These are phyloP conservation scores for Curvularia sp. DNA, from an alignment of 2,329 filamentous ascomycete genomes.

Conservation along the genomic window DNA sequence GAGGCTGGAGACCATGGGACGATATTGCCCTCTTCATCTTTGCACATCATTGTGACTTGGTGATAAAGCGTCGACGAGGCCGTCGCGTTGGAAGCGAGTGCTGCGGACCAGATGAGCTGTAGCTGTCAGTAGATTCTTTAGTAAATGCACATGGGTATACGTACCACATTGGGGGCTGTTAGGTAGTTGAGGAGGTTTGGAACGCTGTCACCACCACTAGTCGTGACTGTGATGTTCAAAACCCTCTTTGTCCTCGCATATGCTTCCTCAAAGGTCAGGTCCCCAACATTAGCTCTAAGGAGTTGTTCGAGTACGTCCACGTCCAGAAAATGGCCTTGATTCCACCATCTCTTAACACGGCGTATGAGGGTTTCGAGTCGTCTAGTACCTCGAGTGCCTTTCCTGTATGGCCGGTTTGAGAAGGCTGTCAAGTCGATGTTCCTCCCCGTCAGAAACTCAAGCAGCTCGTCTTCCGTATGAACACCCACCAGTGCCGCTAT, in stretches of 20 bases:
- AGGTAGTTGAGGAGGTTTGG: constrained; percentile 90
- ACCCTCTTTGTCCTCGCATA: constrained; percentile 84
- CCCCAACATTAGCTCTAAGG: constrained; percentile 82
- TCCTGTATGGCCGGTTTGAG: constrained; percentile 50
- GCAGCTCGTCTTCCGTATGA: constrained; percentile 84
- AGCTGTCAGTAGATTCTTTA: constrained; percentile 18
- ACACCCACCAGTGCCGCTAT: constrained; percentile 88
- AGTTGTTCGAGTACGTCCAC: constrained; percentile 82
- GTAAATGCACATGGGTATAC: constrained; percentile 47
- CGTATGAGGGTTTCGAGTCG: constrained; percentile 67
- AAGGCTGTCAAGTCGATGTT: constrained; percentile 86
- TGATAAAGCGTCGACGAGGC: constrained; percentile 71
- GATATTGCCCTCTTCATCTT: constrained; percentile 74
- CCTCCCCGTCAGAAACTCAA: constrained; percentile 76
- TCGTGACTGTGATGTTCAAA: constrained; percentile 89
- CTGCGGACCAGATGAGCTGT: constrained; percentile 80
- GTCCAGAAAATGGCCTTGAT: constrained; percentile 84
- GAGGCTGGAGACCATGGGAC: constrained; percentile 72
- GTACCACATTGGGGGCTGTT: constrained; percentile 88
- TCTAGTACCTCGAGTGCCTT: constrained; percentile 39
- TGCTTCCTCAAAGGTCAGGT: constrained; percentile 92
- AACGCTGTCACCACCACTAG: constrained; percentile 74
- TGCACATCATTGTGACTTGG: constrained; percentile 74
- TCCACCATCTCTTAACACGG: constrained; percentile 71
- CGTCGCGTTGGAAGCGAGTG: constrained; percentile 76